Evolutionary conservation across 768 basidiomycete genomes (phyloP).

Genomic region (Piloderma croceum): DNA sequence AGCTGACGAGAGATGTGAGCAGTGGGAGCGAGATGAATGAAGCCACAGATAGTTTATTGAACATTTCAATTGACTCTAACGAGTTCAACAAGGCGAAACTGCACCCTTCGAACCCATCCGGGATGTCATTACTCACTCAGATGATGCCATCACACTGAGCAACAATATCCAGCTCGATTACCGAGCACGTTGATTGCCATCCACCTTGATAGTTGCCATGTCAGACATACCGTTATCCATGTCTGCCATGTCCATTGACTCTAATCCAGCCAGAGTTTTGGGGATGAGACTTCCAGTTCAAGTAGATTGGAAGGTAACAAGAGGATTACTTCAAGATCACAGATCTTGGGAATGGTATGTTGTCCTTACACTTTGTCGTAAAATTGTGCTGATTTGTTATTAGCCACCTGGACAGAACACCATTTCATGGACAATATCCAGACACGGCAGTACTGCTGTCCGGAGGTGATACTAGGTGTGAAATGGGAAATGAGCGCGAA

Average conservation of each 20-base stretch:
- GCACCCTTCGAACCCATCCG: slow-evolving; percentile 36
- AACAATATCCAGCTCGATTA: slow-evolving; percentile 23
- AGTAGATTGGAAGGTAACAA: slow-evolving; percentile 27
- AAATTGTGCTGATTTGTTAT: slow-evolving; percentile 2
- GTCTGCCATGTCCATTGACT: slow-evolving; percentile 32
- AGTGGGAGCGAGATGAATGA: slow-evolving; percentile 31
- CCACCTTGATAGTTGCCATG: slow-evolving; percentile 13
- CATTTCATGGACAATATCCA: slow-evolving; percentile 99
- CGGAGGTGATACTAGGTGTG: slow-evolving; percentile 94
- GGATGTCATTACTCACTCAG: slow-evolving; percentile 71
- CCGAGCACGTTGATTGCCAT: slow-evolving; percentile 18
- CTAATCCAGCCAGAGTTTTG: slow-evolving; percentile 20
- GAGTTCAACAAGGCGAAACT: slow-evolving; percentile 34
- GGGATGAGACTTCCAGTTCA: slow-evolving; percentile 20
- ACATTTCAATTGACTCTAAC: slow-evolving; percentile 37
- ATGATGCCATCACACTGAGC: slow-evolving; percentile 43
- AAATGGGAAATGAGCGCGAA: slow-evolving; percentile 95
- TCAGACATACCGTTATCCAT: slow-evolving; percentile 23
- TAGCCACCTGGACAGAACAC: slow-evolving; percentile 86
- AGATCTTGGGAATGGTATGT: slow-evolving; percentile 89
- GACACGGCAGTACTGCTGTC: slow-evolving; percentile 94
- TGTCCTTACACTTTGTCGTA: background rate
- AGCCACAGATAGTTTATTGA: slow-evolving; percentile 47
- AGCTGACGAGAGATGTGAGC: slow-evolving; percentile 9
- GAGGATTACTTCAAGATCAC: slow-evolving; percentile 93